Base-by-base conservation (phyloP, 345 rosid species). In the Cardamine resedifolia region DNA sequence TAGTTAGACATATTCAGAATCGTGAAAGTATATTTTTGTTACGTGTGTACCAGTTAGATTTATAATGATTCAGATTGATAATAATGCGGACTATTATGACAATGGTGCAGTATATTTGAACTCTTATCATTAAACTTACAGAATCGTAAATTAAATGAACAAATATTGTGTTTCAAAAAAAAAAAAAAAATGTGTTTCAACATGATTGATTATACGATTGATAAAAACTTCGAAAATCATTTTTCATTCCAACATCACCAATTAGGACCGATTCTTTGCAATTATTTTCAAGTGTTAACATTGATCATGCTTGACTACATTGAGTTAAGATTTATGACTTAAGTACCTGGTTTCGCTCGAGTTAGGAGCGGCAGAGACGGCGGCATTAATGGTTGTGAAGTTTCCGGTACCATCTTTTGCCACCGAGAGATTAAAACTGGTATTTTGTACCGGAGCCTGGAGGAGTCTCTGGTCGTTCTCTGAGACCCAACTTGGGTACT, bases 341-440 rank as follows among this genome's bases (percentile, higher is more conserved):
- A 36, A 10, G 57, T 59, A 83, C 96, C 97, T 87, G 5, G 89
- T 80, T 36, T 60, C 30, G 69, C 88, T 87, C 24, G 77, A 70
- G 66, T 81, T 85, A 1, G 96, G 93, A 72, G 96, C 90, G 3
- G 87, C 87, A 0, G 81, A 88, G 51, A 89, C 88, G 3, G 97
- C 97, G 6, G 78, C 86, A 16, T 28, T 56, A 33, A 89, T 77
- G 44, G 84, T 90, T 18, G 79, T 82, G 80, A 82, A 90, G 72
- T 90, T 73, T 44, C 92, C 94, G 4, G 86, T 78, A 38, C 96
- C 96, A 58, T 90, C 98, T 64, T 82, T 71, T 4, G 98, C 89
- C 38, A 93, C 97, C 2, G 72, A 33, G 45, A 90, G 73, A 75
- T 93, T 76, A 43, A 77, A 81, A 30, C 68, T 74, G 15, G 76